Evolutionary conservation across 257 asterid genomes (phyloP).

Genomic region (Nicotiana benthamiana): DNA sequence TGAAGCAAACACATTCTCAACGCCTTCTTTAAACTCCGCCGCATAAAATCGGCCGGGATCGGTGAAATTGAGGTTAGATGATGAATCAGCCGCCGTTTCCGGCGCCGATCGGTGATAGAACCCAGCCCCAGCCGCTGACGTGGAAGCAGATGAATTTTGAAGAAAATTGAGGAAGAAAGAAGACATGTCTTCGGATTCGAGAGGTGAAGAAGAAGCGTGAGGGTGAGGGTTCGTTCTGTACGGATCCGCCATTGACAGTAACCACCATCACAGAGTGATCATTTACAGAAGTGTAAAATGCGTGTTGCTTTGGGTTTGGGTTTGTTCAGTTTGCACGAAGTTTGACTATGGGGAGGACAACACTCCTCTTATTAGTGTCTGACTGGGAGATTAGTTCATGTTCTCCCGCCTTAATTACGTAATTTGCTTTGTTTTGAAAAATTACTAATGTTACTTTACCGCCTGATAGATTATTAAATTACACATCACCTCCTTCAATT

Average conservation of each 20-base stretch:
- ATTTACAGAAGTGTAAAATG: not conserved
- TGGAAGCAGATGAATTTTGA: not conserved
- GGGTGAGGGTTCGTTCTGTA: constrained; percentile 7
- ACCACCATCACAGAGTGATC: not conserved
- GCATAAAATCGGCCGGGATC: constrained; percentile 49
- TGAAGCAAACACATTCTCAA: constrained; percentile 15
- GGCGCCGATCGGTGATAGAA: not conserved
- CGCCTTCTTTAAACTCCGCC: constrained; percentile 16
- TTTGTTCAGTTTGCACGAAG: not conserved
- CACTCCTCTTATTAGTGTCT: not conserved
- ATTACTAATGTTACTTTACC: not conserved
- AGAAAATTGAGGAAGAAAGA: constrained; percentile 11
- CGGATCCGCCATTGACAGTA: constrained; percentile 14
- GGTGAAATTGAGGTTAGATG: constrained; percentile 51
- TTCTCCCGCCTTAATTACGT: constrained; percentile 18
- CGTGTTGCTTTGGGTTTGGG: not conserved
- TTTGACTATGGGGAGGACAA: not conserved
- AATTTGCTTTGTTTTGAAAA: not conserved
- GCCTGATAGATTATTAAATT: not conserved
- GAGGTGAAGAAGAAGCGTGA: not conserved
- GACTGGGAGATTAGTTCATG: constrained; percentile 3
- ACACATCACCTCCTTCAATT: not conserved
- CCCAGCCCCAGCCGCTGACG: not conserved
- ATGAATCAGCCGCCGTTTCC: constrained; percentile 34
- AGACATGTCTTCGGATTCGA: constrained; percentile 12